Evolutionary conservation across 345 rosid genomes (phyloP).

Genomic region (Streptanthus diversifolius): DNA sequence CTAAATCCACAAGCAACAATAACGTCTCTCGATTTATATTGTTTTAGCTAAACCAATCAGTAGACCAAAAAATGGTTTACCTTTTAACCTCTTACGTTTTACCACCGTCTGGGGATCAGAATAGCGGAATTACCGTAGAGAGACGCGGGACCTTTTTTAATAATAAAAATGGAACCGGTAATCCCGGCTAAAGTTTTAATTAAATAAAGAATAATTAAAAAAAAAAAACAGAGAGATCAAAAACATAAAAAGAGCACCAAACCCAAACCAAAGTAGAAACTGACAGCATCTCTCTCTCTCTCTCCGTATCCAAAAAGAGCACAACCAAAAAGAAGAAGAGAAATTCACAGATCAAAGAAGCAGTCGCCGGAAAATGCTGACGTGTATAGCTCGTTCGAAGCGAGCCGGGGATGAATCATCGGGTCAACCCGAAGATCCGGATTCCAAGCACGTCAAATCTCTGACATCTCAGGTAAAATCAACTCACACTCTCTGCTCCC

Average conservation of each 20-base stretch:
- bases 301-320: constrained; percentile 21
- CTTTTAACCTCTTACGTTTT: not conserved
- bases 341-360: constrained; percentile 1
- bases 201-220: not conserved
- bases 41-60: not conserved
- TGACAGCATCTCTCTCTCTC: constrained; percentile 21
- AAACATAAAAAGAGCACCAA: constrained; percentile 28
- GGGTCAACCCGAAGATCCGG: constrained; percentile 51
- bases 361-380: constrained; percentile 55
- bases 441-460: constrained; percentile 55
- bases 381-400: constrained; percentile 91
- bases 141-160: constrained; percentile 14
- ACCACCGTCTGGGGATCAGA: not conserved
- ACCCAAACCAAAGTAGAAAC: constrained; percentile 31
- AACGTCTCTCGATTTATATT: constrained; percentile 1
- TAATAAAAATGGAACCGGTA: constrained; percentile 24
- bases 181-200: constrained; percentile 28
- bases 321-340: not conserved
- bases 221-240: not conserved
- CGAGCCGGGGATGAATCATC: constrained; percentile 66
- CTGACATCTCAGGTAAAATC: constrained; percentile 72
- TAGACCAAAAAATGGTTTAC: not conserved
- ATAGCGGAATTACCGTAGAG: constrained; percentile 19
- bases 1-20: not conserved
- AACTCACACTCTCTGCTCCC: not conserved